Percentiles rank a stretch among this genome's conserved stretches.
These are phyloP conservation scores for Phytomonas sp. DNA, from an alignment of 208 protist genomes.

Conservation along the genomic window DNA sequence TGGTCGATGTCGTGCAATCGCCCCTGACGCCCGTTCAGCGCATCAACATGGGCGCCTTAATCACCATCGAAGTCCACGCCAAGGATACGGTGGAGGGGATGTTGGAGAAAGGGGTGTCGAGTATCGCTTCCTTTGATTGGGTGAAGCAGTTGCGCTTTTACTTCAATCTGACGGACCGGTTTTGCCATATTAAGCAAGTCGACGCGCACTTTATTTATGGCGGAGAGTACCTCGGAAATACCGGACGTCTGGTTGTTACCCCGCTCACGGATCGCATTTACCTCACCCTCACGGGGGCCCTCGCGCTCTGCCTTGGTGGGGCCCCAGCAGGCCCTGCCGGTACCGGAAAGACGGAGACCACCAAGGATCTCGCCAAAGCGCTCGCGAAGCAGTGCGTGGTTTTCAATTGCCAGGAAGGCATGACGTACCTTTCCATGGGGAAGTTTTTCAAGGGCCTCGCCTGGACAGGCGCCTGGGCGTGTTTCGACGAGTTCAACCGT, in stretches of 20 bases:
- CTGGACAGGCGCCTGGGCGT: conserved; percentile 96
- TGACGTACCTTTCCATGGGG: conserved; percentile 94
- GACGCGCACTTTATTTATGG: conserved; percentile 93
- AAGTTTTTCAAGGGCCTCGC: conserved; percentile 97
- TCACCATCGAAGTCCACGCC: conserved; percentile 96
- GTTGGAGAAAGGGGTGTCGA: conserved; percentile 41
- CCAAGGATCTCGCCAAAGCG: conserved; percentile 97
- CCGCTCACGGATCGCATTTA: conserved; percentile 96
- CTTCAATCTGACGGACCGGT: conserved; percentile 81
- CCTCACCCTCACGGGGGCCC: conserved; percentile 93
- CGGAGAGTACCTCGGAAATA: conserved; percentile 97
- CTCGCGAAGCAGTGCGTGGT: conserved; percentile 97
- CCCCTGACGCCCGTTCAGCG: conserved; percentile 72
- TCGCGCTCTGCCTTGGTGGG: conserved; percentile 91
- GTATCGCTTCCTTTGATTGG: conserved; percentile 93
- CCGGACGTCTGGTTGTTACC: conserved; percentile 94
- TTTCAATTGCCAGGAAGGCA: conserved; percentile 97
- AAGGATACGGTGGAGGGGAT: conserved; percentile 92
- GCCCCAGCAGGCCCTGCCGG: conserved; percentile 92
- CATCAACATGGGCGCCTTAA: conserved; percentile 93
- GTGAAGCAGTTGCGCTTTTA: conserved; percentile 96
- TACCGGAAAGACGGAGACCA: conserved; percentile 97
- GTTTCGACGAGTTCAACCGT: conserved; percentile 99
- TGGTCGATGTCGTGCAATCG: conserved; percentile 90
- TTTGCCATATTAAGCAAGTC: conserved; percentile 91